Conservation (phyloP, 768 basidiomycete species). For the Phlegmacium glaucopus region DNA sequence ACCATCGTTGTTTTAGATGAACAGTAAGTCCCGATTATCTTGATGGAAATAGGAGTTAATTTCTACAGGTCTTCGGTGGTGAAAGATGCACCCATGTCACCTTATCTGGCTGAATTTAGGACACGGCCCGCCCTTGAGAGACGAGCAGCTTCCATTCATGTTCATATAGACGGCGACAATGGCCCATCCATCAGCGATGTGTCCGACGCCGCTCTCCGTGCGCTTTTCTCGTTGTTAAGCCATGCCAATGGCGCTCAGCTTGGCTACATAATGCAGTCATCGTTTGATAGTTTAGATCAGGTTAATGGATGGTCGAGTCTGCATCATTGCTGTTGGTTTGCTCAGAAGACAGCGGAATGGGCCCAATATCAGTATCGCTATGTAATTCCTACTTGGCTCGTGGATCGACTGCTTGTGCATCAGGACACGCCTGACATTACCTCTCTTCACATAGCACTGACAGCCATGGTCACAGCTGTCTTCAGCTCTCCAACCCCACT, state of each 20-base stretch:
- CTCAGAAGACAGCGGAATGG: conserved; percentile 78
- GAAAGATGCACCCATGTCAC: conserved; percentile 68
- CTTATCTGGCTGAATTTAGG: conserved; percentile 82
- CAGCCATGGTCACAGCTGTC: conserved; percentile 78
- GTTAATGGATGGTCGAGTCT: conserved; percentile 60
- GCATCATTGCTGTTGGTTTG: conserved; percentile 81
- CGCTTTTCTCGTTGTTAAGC: conserved; percentile 65
- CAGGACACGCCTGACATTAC: conserved; percentile 50
- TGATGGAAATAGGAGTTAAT: conserved; percentile 7
- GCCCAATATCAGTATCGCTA: conserved; percentile 93
- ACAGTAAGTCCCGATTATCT: conserved; percentile 47
- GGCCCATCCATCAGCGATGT: conserved; percentile 78
- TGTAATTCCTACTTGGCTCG: conserved; percentile 79
- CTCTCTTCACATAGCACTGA: conserved; percentile 55
- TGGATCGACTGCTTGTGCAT: conserved; percentile 68
- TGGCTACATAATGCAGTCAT: conserved; percentile 65
- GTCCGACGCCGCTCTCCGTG: conserved; percentile 67
- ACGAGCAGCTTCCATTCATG: conserved; percentile 84
- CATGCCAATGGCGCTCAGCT: conserved; percentile 80
- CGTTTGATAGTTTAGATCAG: conserved; percentile 64
- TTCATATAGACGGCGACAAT: conserved; percentile 84
- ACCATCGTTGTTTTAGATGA: conserved; percentile 57
- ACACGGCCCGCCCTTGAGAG: conserved; percentile 75
- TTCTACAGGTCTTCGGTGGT: conserved; percentile 51
- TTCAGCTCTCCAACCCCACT: conserved; percentile 81